These are phyloP conservation scores for Eragrostis nindensis DNA, from an alignment of 176 grass and related monocot species.

Conservation along the genomic window DNA sequence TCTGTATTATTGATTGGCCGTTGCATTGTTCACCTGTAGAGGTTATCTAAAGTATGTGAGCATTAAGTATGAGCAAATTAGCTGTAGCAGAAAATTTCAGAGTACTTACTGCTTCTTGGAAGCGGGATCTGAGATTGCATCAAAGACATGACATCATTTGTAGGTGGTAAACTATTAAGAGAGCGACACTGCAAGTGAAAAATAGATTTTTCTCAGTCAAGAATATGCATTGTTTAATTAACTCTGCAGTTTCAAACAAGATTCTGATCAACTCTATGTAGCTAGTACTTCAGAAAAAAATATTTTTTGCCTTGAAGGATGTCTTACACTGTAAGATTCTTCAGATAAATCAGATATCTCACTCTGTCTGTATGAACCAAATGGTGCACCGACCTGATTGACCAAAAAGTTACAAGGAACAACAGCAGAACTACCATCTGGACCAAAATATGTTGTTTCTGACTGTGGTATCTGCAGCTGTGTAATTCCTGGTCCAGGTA, in stretches of 20 bases:
- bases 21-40: conserved; percentile 38
- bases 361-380: conserved; percentile 10
- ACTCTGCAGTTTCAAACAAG: conserved; percentile 23
- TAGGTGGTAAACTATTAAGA: background rate
- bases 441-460: conserved; percentile 25
- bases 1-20: conserved; percentile 6
- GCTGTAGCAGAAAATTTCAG: background rate
- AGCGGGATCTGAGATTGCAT: conserved; percentile 29
- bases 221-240: background rate
- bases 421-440: background rate
- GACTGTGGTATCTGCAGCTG: conserved; percentile 33
- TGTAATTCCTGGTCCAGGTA: conserved; percentile 33
- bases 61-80: conserved; percentile 14
- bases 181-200: conserved; percentile 21
- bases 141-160: conserved; percentile 16
- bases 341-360: conserved; percentile 28
- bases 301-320: background rate
- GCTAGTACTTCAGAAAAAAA: conserved; percentile 4
- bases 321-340: conserved; percentile 39
- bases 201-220: conserved; percentile 28
- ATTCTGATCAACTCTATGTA: background rate
- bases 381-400: conserved; percentile 16
- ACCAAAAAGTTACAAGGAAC: conserved; percentile 28
- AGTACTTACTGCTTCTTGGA: conserved; percentile 39
- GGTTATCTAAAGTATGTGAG: conserved; percentile 23